Conservation (phyloP, 1,284 basidiomycete species). For the Takashimella koratensis region DNA sequence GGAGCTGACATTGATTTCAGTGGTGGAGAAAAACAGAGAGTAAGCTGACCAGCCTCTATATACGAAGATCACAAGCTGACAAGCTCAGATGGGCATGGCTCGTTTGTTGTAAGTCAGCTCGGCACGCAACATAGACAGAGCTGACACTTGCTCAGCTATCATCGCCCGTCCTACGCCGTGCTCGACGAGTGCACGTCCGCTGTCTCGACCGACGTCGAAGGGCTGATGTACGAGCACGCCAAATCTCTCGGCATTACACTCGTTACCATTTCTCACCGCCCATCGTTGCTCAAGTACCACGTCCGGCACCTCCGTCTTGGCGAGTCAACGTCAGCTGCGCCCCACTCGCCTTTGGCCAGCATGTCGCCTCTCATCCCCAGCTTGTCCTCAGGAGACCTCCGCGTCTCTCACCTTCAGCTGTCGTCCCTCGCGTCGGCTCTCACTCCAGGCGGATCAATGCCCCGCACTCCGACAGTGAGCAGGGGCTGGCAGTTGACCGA, state of each 20-base stretch:
- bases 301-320: conserved; percentile 51
- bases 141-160: conserved; percentile 27
- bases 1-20: conserved; percentile 48
- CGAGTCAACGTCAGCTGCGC: conserved; percentile 28
- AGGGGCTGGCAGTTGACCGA: conserved; percentile 46
- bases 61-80: neutral
- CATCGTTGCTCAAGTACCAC: conserved; percentile 55
- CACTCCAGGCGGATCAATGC: too few relatives aligned
- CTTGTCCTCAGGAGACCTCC: conserved; percentile 14
- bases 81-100: conserved; percentile 60
- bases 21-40: conserved; percentile 92
- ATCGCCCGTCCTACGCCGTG: conserved; percentile 44
- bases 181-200: conserved; percentile 86
- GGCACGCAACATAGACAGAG: neutral
- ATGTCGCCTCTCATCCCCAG: conserved; percentile 5
- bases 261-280: conserved; percentile 75
- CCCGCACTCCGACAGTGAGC: conserved; percentile 27
- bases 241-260: conserved; percentile 90
- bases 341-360: conserved; percentile 11
- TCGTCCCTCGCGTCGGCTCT: too few relatives aligned
- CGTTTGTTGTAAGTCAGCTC: conserved; percentile 38
- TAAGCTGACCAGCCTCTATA: conserved; percentile 43
- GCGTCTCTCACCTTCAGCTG: conserved; percentile 33
- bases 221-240: conserved; percentile 90
- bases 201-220: conserved; percentile 94